Evolutionary conservation across 2,329 filamentous ascomycete species (phyloP).

Genomic region (Fusarium decemcellulare): DNA sequence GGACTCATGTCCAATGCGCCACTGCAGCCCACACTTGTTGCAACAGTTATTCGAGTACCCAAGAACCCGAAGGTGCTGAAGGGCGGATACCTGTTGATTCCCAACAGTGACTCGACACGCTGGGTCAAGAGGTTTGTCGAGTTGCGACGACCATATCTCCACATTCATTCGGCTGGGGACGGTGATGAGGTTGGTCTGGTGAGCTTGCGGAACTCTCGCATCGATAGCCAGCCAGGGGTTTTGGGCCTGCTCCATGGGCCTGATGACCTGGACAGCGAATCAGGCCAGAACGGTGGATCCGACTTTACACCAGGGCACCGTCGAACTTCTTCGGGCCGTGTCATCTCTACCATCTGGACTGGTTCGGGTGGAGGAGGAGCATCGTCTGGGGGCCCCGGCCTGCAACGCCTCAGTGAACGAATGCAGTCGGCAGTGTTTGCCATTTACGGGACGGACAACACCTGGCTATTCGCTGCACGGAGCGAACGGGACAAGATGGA

Average conservation of each 20-base stretch:
- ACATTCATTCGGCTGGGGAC: slow-evolving; percentile 87
- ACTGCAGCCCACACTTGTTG: slow-evolving; percentile 75
- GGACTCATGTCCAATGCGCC: slow-evolving; percentile 66
- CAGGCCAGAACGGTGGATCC: slow-evolving; percentile 48
- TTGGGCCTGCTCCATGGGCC: slow-evolving; percentile 78
- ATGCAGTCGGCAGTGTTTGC: slow-evolving; percentile 86
- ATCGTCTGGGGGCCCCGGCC: slow-evolving; percentile 51
- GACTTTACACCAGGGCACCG: slow-evolving; percentile 63
- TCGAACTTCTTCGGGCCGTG: slow-evolving; percentile 64
- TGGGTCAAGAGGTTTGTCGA: slow-evolving; percentile 97
- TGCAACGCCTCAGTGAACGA: slow-evolving; percentile 70
- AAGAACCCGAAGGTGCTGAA: slow-evolving; percentile 89
- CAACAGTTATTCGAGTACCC: slow-evolving; percentile 81
- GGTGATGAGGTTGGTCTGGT: slow-evolving; percentile 93
- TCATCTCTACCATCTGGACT: slow-evolving; percentile 70
- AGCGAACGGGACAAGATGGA: slow-evolving; percentile 95
- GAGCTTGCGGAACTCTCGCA: slow-evolving; percentile 88
- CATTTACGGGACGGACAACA: slow-evolving; percentile 94
- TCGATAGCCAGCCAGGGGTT: slow-evolving; percentile 93
- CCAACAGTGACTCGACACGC: slow-evolving; percentile 83
- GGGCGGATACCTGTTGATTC: slow-evolving; percentile 88
- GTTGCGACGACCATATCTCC: slow-evolving; percentile 89
- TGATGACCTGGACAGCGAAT: slow-evolving; percentile 54
- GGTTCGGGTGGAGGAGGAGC: slow-evolving; percentile 56
- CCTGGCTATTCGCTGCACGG: slow-evolving; percentile 92